A percentile compares a stretch with the other conserved stretches of the same genome.
Conservation (phyloP, 768 basidiomycete species). For the Leccinum boreale region DNA sequence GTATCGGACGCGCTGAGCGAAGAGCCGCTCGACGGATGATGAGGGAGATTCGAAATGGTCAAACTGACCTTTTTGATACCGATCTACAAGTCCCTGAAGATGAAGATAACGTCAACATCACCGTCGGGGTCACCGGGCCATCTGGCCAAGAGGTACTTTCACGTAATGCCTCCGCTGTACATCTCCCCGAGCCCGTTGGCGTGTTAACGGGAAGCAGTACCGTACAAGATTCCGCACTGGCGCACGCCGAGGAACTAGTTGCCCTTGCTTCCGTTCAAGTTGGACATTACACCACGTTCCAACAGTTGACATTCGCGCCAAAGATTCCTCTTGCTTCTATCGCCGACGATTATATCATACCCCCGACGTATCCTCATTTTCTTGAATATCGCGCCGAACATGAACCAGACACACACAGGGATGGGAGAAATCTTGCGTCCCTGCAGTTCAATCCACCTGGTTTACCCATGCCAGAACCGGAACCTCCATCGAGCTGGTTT, state of each 20-base stretch:
- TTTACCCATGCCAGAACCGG: conserved; percentile 65
- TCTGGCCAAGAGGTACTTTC: conserved; percentile 36
- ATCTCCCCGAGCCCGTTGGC: conserved; percentile 24
- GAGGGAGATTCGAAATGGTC: conserved; percentile 56
- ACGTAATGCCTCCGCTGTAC: conserved; percentile 23
- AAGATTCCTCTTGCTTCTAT: conserved; percentile 86
- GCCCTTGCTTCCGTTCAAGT: conserved; percentile 66
- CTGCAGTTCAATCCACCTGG: conserved; percentile 79
- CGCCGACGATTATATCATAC: conserved; percentile 88
- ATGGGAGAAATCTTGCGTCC: conserved; percentile 48
- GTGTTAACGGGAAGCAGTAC: conserved; percentile 29
- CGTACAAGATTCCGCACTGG: conserved; percentile 33
- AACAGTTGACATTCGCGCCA: conserved; percentile 82
- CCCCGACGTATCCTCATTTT: conserved; percentile 83
- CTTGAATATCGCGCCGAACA: conserved; percentile 62
- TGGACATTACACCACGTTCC: conserved; percentile 89
- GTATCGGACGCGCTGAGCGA: conserved; percentile 85
- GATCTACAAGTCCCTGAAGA: conserved; percentile 45
- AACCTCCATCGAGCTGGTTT: conserved; percentile 72
- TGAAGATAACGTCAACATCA: conserved; percentile 60
- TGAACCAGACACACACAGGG: conserved; percentile 53
- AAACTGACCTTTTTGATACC: conserved; percentile 42
- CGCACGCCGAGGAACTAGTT: conserved; percentile 63
- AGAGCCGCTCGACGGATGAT: conserved; percentile 79
- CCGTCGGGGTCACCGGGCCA: conserved; percentile 57